Conservation (phyloP, 140 eudicot species). For the Artemisia princeps region DNA sequence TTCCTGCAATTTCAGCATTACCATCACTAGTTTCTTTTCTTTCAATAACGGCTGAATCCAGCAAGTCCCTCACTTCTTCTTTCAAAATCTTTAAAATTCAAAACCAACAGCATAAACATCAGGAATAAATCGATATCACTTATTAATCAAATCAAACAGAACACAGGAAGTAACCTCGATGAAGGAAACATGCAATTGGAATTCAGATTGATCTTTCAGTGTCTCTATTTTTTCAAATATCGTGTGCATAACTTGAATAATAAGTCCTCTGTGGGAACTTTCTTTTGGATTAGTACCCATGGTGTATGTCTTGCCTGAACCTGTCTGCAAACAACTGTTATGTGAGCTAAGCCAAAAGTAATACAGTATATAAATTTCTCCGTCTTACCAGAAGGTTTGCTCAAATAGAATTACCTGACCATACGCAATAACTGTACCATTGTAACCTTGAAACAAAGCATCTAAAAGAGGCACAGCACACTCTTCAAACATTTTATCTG, state of each 20-base stretch:
- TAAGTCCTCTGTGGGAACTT: constrained; percentile 62
- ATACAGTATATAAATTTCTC: background rate
- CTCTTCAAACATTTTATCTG: constrained; percentile 74
- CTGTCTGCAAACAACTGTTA: constrained; percentile 60
- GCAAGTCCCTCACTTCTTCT: constrained; percentile 96
- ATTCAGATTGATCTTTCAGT: constrained; percentile 58
- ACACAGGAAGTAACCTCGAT: constrained; percentile 58
- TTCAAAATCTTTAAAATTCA: constrained; percentile 59
- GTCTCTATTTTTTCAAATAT: constrained; percentile 75
- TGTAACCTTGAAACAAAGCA: constrained; percentile 93
- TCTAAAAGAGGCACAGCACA: constrained; percentile 92
- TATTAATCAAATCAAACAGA: background rate
- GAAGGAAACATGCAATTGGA: constrained; percentile 85
- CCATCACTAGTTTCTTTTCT: constrained; percentile 58
- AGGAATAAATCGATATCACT: constrained; percentile 17
- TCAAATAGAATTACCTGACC: constrained; percentile 64
- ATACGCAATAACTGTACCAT: constrained; percentile 92
- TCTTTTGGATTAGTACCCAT: constrained; percentile 89
- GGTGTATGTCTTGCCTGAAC: constrained; percentile 99
- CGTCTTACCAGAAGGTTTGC: background rate
- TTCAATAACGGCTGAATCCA: constrained; percentile 54
- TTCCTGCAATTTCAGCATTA: constrained; percentile 55
- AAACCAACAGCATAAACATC: constrained; percentile 16
- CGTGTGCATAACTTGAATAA: constrained; percentile 63
- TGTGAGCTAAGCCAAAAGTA: constrained; percentile 10